Percentiles rank a stretch among this genome's conserved stretches.
Evolutionary conservation across 1,284 basidiomycete species (phyloP).

Genomic region (Rhodotorula sp.): DNA sequence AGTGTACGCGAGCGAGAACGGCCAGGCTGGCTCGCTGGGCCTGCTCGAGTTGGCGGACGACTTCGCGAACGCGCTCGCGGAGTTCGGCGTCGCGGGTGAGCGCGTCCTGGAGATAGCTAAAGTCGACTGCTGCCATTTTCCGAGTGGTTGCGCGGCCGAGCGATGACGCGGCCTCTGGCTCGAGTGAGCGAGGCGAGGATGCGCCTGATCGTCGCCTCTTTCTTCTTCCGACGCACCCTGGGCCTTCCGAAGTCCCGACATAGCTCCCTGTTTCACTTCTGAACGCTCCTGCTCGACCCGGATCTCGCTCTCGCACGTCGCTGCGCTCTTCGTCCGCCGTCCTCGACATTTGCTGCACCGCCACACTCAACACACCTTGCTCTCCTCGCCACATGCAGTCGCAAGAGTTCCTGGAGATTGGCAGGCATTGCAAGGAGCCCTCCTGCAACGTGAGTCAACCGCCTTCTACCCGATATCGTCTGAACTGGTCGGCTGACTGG

Average conservation of each 20-base stretch:
- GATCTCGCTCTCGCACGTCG: too few relatives aligned
- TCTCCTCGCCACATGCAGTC: neutral
- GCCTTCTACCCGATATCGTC: neutral
- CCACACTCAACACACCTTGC: neutral
- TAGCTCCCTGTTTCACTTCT: neutral
- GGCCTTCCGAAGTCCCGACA: too few relatives aligned
- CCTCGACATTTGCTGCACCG: too few relatives aligned
- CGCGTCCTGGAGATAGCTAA: constrained; percentile 24
- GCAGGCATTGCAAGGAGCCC: constrained; percentile 31
- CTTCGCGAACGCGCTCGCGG: constrained; percentile 38
- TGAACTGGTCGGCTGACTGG: neutral
- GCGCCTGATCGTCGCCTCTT: neutral
- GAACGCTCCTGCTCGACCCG: neutral
- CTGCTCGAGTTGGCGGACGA: constrained; percentile 30
- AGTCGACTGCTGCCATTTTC: constrained; percentile 22
- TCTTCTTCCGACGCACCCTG: neutral
- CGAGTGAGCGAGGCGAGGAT: neutral
- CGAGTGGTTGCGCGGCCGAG: neutral
- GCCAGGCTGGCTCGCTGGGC: constrained; percentile 21
- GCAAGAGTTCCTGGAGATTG: constrained; percentile 29
- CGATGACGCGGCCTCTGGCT: neutral
- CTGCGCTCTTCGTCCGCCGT: too few relatives aligned
- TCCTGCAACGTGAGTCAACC: constrained; percentile 6
- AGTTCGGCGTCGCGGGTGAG: constrained; percentile 35
- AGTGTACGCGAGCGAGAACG: constrained; percentile 27